Evolutionary conservation across 345 rosid species (phyloP), one percentile per base, ranked within the genome.

Genomic region (Abelmoschus esculentus): DNA sequence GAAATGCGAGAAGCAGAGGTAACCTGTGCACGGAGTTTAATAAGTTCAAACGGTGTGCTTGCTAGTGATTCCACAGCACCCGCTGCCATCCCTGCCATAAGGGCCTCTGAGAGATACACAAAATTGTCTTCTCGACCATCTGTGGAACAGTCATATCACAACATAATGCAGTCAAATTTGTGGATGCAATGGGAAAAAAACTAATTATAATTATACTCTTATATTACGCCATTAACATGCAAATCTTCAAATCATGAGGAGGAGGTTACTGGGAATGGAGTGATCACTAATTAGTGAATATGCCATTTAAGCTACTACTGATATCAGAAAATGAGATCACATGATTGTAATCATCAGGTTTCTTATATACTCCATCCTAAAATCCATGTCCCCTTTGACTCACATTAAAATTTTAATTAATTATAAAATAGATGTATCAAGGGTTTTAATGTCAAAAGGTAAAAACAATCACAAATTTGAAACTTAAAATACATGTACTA

Each of bases 121-220:
- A 81, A 75, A 74, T 70, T 85, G 79, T 85, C 92, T 70, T 89
- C 86, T 60, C 99, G 83, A 56, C 99, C 99, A 82, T 89, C 97
- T 91, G 88, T 67, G 58, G 11, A 75, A 72, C 53, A 72, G 13
- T 57, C 69, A 68, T 31, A 44, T 46, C 0, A 36, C 10, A 22
- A 64, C 7, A 46, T 46, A 32, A 44, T 44, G 54, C 36, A 46
- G 32, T 5, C 2, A 42, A 40, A 40, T 14, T 19, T 40, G 52
- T 63, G 32, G 53, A 63, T 63, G 31, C 1, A 22, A 22, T 22
- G 26, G 26, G 26, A 22, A 22, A 22, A 22, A 22, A 22, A 22
- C 26, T 22, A 22, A 22, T 22, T 22, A 22, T 22, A 22, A 22
- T 22, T 22, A 22, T 22, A 22, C 26, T 22, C 26, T 22, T 22